phyloP scores from a whole-genome alignment of 495 filamentous ascomycete species.

The Sabuloglossum arenarium region DNA sequence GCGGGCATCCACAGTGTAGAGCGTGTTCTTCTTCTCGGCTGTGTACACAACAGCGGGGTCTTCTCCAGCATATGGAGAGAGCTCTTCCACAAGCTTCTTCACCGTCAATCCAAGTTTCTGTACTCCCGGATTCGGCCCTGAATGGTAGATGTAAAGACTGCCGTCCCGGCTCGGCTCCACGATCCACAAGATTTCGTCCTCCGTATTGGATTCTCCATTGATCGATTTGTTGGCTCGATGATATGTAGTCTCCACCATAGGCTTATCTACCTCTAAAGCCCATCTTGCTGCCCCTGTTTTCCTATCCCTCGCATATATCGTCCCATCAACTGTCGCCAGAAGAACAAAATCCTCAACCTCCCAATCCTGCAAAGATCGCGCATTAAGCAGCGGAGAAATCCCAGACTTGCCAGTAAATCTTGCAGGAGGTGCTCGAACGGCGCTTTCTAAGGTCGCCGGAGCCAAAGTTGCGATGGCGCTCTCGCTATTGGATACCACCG shows the following conservation, averaged over 20 bases:
- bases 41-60: constrained; percentile 60
- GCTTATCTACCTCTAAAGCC: constrained; percentile 61
- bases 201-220: constrained; percentile 28
- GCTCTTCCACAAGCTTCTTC: constrained; percentile 51
- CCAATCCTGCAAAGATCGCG: constrained; percentile 95
- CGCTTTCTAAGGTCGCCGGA: constrained; percentile 50
- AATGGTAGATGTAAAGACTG: constrained; percentile 70
- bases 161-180: constrained; percentile 84
- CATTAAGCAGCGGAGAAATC: constrained; percentile 50
- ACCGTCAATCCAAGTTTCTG: constrained; percentile 52
- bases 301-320: constrained; percentile 79
- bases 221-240: constrained; percentile 48
- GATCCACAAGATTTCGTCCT: constrained; percentile 86
- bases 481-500: constrained; percentile 46
- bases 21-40: constrained; percentile 57
- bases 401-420: constrained; percentile 37
- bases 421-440: constrained; percentile 70
- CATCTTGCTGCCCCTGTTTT: constrained; percentile 66
- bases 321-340: constrained; percentile 97
- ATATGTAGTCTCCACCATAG: constrained; percentile 79
- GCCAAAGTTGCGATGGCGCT: constrained; percentile 86
- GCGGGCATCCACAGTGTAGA: constrained; percentile 66
- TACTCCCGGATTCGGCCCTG: constrained; percentile 33
- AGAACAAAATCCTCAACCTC: constrained; percentile 99
- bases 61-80: constrained; percentile 41